Base-by-base conservation (phyloP, 805 yeast genomes). In the Pichia exigua region DNA sequence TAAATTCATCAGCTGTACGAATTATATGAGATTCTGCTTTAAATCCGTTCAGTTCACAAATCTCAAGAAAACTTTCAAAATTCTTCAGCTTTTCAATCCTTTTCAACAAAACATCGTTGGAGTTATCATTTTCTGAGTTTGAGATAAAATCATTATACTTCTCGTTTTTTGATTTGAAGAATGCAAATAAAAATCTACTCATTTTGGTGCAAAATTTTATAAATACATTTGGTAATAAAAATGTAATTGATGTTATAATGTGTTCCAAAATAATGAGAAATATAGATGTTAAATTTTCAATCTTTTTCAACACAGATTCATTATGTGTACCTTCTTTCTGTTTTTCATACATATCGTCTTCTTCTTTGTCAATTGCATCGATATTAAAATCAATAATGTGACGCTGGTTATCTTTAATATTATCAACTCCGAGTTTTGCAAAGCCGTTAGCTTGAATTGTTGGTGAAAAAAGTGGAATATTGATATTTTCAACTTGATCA, bases 1-100 rank as follows among this genome's bases (percentile, higher is more conserved):
- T 62, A 62, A 87, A 91, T 35, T 84, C 85, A 64, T 91, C 97
- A 44, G 73, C 69, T 0, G 97, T 91, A 47, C 75, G 70, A 1
- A 89, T 89, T 12, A 92, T 70, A 62, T 87, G 91, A 60, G 84
- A 87, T 58, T 90, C 91, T 15, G 84, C 75, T 2, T 69, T 72
- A 59, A 85, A 87, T 1, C 90, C 92, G 62, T 82, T 87, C 1
- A 85, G 54, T 1, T 60, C 67, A 53, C 90, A 85, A 72, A 91
- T 80, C 45, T 83, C 83, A 47, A 77, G 78, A 54, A 91, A 81
- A 45, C 73, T 71, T 4, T 69, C 65, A 18, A 86, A 79, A 43
- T 71, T 68, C 49, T 78, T 64, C 32, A 83, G 55, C 10, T 51
- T 53, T 47, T 70, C 68, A n/a, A 70, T 60, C 20, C 64, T 55